These are phyloP conservation scores for Paecilomyces dactylethromorphus DNA, from an alignment of 2,329 filamentous ascomycete genomes.

Conservation along the genomic window DNA sequence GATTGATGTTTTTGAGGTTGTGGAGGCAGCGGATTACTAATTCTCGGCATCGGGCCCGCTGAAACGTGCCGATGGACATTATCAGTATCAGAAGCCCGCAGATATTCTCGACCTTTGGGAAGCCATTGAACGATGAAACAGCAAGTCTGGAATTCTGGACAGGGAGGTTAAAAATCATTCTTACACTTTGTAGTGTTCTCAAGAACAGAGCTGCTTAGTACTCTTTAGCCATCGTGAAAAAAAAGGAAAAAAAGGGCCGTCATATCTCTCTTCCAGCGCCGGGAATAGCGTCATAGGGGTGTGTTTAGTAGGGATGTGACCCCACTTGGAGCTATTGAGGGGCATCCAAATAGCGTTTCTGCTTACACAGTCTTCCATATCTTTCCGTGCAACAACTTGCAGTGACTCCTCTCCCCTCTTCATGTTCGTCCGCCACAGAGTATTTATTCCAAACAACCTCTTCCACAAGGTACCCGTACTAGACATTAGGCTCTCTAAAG, in stretches of 20 bases:
- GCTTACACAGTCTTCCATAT: background rate
- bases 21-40: background rate
- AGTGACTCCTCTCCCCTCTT: background rate
- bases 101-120: background rate
- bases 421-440: background rate
- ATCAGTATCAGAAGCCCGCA: background rate
- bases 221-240: background rate
- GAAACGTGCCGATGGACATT: background rate
- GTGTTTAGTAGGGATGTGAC: background rate
- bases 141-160: background rate
- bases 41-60: background rate
- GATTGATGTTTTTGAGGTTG: background rate
- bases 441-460: background rate
- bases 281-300: background rate
- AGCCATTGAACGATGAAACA: background rate
- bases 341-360: background rate
- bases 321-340: background rate
- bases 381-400: background rate
- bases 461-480: slow-evolving; percentile 1
- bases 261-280: background rate
- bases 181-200: background rate
- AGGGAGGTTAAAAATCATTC: background rate
- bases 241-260: too few relatives aligned
- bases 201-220: background rate
- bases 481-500: background rate